Percentiles rank a stretch among this genome's conserved stretches.
Conservation (phyloP, 202 grass and related monocot species). For the Schoenoplectus triqueter region DNA sequence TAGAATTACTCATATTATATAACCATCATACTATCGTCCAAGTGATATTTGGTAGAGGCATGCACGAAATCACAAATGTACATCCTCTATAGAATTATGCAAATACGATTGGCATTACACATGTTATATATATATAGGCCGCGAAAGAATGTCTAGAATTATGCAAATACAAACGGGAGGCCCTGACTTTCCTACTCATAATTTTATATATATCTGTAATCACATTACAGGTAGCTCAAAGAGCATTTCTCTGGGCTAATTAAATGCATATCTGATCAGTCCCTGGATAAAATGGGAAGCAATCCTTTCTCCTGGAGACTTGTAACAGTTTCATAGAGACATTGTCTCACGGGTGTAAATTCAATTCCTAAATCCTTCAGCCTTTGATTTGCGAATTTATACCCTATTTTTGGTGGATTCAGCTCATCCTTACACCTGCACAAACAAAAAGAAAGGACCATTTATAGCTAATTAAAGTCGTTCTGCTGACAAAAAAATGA, state of each 20-base stretch:
- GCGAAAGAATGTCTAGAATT: neutral
- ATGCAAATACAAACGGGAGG: neutral
- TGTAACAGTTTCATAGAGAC: slow-evolving; percentile 61
- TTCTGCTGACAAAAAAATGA: neutral
- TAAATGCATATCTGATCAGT: slow-evolving; percentile 40
- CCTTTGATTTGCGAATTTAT: slow-evolving; percentile 75
- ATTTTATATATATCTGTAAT: neutral
- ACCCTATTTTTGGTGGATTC: slow-evolving; percentile 68
- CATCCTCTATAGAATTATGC: slow-evolving; percentile 16
- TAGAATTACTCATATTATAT: neutral
- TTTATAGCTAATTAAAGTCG: neutral
- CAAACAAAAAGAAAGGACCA: no score
- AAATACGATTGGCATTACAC: neutral
- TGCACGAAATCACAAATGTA: neutral
- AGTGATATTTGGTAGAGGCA: neutral
- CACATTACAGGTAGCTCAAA: neutral
- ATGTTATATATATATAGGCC: neutral
- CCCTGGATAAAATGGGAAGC: slow-evolving; percentile 41
- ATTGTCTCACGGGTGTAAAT: slow-evolving; percentile 63
- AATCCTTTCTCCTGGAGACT: slow-evolving; percentile 75
- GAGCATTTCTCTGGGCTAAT: neutral
- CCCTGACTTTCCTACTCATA: neutral
- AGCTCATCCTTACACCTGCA: slow-evolving; percentile 69
- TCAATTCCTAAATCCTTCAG: slow-evolving; percentile 67
- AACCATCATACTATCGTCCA: neutral